phyloP scores from a whole-genome alignment of 108 stramenopile species.

The Skeletonema marinoi region DNA sequence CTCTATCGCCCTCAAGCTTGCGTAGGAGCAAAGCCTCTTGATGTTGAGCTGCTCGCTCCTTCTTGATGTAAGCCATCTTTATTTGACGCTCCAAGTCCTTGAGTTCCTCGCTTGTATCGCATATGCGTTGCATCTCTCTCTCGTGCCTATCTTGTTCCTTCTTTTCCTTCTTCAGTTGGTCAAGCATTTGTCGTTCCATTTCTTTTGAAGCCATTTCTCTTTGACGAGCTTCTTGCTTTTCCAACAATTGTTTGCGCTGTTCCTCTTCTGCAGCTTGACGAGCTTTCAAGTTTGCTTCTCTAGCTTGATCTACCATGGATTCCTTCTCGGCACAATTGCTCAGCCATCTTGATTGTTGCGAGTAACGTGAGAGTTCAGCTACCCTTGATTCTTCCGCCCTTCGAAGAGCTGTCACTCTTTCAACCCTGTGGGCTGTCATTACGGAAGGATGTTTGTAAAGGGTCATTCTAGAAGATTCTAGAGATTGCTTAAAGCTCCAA shows the following conservation, averaged over 20 bases:
- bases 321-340: conserved; percentile 59
- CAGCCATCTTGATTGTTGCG: conserved; percentile 45
- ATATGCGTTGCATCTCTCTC: conserved; percentile 69
- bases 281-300: conserved; percentile 45
- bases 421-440: conserved; percentile 55
- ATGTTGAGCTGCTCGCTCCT: conserved; percentile 76
- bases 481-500: too few relatives aligned
- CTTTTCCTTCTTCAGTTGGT: conserved; percentile 50
- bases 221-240: conserved; percentile 37
- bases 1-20: conserved; percentile 55
- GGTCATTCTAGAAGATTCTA: not conserved
- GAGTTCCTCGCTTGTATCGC: conserved; percentile 66
- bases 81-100: conserved; percentile 64
- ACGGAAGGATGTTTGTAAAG: conserved; percentile 27
- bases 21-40: conserved; percentile 59
- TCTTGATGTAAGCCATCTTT: conserved; percentile 73
- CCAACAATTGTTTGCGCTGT: conserved; percentile 32
- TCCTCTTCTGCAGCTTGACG: conserved; percentile 50
- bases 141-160: conserved; percentile 55
- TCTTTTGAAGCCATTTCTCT: conserved; percentile 53
- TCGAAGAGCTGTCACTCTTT: conserved; percentile 39
- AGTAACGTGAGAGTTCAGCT: conserved; percentile 49
- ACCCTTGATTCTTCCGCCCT: conserved; percentile 47
- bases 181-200: conserved; percentile 39
- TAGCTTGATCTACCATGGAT: conserved; percentile 40